Base-by-base conservation (phyloP, 1,139 yeast species). In the Scheffersomyces lignicola region DNA sequence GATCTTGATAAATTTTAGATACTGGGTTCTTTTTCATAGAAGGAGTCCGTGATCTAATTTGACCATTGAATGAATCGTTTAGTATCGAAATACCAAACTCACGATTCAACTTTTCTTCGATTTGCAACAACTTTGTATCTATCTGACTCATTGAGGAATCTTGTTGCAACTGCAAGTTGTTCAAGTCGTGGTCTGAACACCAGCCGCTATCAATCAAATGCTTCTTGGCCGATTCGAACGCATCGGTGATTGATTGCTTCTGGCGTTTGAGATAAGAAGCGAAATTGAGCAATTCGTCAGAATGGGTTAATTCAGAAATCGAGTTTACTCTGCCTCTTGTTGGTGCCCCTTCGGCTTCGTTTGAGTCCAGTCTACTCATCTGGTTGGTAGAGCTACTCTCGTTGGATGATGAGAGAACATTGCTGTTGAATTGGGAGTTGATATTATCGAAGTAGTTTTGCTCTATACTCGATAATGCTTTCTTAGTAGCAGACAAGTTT, bases 161-260 rank as follows among this genome's bases (percentile, higher is more conserved):
- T 40, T 60, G 60, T 41, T 67, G 73, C 25, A 64, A 45, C 43
- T 58, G 64, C 34, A 68, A 54, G 49, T 67, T 69, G 40, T 66
- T 60, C 48, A 70, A 58, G 47, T 70, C 76, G 41, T 67, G 67
- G 23, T 49, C 50, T 2, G 74, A 67, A 44, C 74, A 69, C 76
- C 76, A 70, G 2, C 76, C 76, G 34, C 68, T 60, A 27, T 57
- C 58, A 18, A 47, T 39, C 38, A 70, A 56, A 36, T 66, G 55
- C 31, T 54, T 51, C 35, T 52, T 62, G n/a, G 75, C 63, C 16
- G 54, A 47, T 29, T 56, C 63, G 43, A 58, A 70, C 3, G 70
- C 69, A 13, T 62, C 65, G 28, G 51, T 52, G 16, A 64, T 51
- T n/a, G 59, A 49, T 30, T 47, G 49, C 41, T 61, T 62, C 44